phyloP scores from a whole-genome alignment of 1,284 basidiomycete genomes.

The Coniophora puteana region DNA sequence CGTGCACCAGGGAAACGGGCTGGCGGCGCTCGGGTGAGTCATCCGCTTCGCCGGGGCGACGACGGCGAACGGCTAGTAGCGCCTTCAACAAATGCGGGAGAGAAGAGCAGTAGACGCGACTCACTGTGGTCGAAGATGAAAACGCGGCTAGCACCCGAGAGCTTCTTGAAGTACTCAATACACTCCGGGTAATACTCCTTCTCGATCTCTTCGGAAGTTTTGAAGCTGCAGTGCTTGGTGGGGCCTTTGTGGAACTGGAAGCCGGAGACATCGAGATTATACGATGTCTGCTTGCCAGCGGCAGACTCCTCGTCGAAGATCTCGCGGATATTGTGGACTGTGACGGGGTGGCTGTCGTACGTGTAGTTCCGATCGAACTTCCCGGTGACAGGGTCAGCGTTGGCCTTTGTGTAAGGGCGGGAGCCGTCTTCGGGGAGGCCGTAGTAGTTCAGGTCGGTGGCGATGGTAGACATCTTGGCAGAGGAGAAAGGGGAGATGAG shows the following conservation, averaged over 20 bases:
- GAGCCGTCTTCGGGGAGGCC: constrained; percentile 19
- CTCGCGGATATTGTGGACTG: constrained; percentile 37
- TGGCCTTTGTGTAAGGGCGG: constrained; percentile 7
- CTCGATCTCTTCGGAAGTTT: constrained; percentile 44
- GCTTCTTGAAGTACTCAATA: constrained; percentile 51
- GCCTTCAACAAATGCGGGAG: neutral
- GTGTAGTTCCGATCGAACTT: constrained; percentile 7
- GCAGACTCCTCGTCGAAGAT: no score
- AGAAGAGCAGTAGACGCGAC: constrained; percentile 18
- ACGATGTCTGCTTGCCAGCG: no score
- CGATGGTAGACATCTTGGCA: no score
- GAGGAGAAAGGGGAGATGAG: no score
- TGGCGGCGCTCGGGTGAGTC: constrained; percentile 36
- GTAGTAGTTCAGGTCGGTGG: no score
- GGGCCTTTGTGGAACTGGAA: constrained; percentile 46
- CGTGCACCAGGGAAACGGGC: constrained; percentile 48
- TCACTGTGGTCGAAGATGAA: constrained; percentile 64
- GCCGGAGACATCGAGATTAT: constrained; percentile 55
- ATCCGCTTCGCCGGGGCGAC: constrained; percentile 33
- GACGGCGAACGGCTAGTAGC: constrained; percentile 36
- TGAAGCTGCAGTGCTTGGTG: constrained; percentile 41
- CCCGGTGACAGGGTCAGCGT: constrained; percentile 5
- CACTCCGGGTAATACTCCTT: constrained; percentile 60
- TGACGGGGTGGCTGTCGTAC: constrained; percentile 8
- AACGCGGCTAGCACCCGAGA: constrained; percentile 56